Conservation (phyloP, 345 rosid species). For the Syzygium jambos region DNA sequence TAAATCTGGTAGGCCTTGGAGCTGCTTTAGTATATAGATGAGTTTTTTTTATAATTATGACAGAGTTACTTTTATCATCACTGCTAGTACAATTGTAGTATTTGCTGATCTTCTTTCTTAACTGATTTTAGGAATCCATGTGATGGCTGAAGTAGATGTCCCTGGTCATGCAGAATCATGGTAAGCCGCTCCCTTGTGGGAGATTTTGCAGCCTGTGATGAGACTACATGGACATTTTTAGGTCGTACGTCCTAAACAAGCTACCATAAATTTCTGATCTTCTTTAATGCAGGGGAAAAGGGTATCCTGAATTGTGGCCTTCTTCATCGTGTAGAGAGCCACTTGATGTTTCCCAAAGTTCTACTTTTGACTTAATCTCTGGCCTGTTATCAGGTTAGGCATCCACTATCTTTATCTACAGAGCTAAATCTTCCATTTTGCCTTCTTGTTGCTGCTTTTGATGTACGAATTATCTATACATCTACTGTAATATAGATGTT, state of each 20-base stretch:
- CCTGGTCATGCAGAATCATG: constrained; percentile 99
- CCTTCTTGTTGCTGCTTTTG: not conserved
- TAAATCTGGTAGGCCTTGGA: not conserved
- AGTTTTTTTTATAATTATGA: not conserved
- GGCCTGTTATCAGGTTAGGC: constrained; percentile 70
- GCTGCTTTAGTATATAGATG: not conserved
- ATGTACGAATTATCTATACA: not conserved
- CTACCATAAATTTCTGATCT: constrained; percentile 6
- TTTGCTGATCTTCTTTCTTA: not conserved
- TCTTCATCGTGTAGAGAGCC: constrained; percentile 86
- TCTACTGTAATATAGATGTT: not conserved
- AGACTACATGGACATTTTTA: not conserved
- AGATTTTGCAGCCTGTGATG: not conserved
- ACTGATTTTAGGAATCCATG: constrained; percentile 63
- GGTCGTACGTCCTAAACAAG: not conserved
- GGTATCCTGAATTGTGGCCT: constrained; percentile 96
- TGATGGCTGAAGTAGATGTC: constrained; percentile 88
- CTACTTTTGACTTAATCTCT: constrained; percentile 71
- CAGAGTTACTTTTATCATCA: not conserved
- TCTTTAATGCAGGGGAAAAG: constrained; percentile 60
- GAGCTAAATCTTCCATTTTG: not conserved
- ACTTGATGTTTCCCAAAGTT: constrained; percentile 75
- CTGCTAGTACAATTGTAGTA: not conserved
- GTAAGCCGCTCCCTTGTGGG: constrained; percentile 17
- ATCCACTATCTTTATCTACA: not conserved